Evolutionary conservation across 1,284 basidiomycete genomes (phyloP), one percentile per base, ranked within the genome.

Genomic region (Porphyrellus sp.): DNA sequence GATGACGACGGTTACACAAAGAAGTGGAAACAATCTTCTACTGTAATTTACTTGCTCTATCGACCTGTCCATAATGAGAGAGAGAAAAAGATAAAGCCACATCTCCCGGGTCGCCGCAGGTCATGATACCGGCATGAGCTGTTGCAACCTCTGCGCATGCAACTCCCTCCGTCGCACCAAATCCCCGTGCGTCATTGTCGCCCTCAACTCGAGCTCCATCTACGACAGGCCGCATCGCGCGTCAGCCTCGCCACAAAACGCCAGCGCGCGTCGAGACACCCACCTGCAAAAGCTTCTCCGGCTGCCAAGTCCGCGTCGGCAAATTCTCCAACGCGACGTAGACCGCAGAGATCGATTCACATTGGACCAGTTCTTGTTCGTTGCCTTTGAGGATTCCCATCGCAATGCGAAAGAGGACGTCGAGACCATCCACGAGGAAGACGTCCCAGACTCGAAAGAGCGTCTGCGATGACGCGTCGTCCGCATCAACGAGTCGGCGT

Each of bases 401-500:
- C 0, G 94, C 92, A 37, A 97, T 74, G 27, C 95, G 86, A 74
- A 96, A 96, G n/a, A 94, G 77, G 6, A 94, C 89, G 61, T 94
- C 91, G 43, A 93, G 78, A 0, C 96, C 96, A 63, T 98, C 93
- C 5, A 97, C 86, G 54, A 98, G 84, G 70, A 98, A 90, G n/a
- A 98, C 79, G 63, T 99, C 96, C 94, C 92, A 94, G 3, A 93
- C 84, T 41, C 93, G 77, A 72, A 95, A 93, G 31, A 96, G 73
- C 0, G 93, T 94, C 89, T 89, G 59, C 12, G 9, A n/a, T 28
- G 20, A 8, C 0, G 16, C 13, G 37, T n/a, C n/a, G n/a, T n/a
- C n/a, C n/a, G n/a, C n/a, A n/a, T n/a, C n/a, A 18, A 18, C 18
- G 23, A 2, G 11, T 30, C 24, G n/a, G 25, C 42, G 11, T 30